Percentiles rank a stretch among this genome's conserved stretches.
phyloP scores from a whole-genome alignment of 805 yeast genomes.

The Candida argentea region DNA sequence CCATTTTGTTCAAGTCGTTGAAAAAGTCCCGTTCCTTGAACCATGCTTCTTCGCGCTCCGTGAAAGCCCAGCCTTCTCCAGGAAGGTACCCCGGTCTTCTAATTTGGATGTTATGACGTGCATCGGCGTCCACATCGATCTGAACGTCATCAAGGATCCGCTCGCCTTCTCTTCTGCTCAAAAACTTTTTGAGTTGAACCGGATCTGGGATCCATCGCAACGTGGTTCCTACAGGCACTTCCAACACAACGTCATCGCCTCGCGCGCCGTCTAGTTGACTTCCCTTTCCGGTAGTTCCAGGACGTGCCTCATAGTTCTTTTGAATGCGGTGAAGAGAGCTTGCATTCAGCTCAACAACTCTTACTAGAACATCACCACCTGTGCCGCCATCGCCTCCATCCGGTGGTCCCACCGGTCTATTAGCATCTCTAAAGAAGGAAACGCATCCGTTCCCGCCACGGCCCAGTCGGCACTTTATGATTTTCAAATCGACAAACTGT shows the following conservation, averaged over 20 bases:
- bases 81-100: constrained; percentile 49
- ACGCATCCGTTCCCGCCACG: constrained; percentile 84
- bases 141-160: constrained; percentile 12
- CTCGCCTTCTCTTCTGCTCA: constrained; percentile 7
- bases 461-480: constrained; percentile 64
- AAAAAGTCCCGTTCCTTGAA: constrained; percentile 63
- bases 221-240: constrained; percentile 88
- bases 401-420: constrained; percentile 83
- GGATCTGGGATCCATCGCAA: constrained; percentile 82
- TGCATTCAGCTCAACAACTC: constrained; percentile 57
- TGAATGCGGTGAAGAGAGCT: constrained; percentile 62
- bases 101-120: constrained; percentile 39
- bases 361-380: constrained; percentile 83
- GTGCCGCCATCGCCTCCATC: constrained; percentile 99
- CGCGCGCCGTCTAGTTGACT: constrained; percentile 79
- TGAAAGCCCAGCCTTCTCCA: constrained; percentile 87
- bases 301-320: constrained; percentile 58
- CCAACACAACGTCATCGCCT: constrained; percentile 70
- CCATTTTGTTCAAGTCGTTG: constrained; percentile 48
- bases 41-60: constrained; percentile 64
- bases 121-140: constrained; percentile 23
- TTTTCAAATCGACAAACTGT: constrained; percentile 49
- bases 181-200: constrained; percentile 23
- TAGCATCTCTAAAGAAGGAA: constrained; percentile 81
- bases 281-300: constrained; percentile 63